These are phyloP conservation scores for Rubroshorea leprosula DNA, from an alignment of 345 rosid species.

Conservation along the genomic window DNA sequence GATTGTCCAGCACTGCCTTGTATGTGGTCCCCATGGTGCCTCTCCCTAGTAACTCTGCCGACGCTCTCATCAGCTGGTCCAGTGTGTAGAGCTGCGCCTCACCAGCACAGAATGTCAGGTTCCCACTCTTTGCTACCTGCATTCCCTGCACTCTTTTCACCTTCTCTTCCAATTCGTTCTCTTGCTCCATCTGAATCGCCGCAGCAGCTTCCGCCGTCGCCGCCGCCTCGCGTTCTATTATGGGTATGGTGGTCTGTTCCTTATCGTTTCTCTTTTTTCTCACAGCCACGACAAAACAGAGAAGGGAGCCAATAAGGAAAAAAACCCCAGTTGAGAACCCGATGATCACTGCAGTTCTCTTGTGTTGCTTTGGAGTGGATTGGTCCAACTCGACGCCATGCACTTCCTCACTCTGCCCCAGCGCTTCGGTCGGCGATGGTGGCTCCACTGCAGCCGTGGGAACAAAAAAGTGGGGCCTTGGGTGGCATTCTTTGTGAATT, in stretches of 20 bases:
- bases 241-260: constrained; percentile 17
- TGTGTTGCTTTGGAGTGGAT: constrained; percentile 29
- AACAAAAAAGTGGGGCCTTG: constrained; percentile 56
- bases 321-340: constrained; percentile 50
- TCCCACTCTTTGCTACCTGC: constrained; percentile 79
- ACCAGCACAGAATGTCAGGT: constrained; percentile 72
- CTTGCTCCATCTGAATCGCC: constrained; percentile 64
- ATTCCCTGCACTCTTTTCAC: constrained; percentile 60
- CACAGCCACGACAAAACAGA: constrained; percentile 45
- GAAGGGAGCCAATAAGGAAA: constrained; percentile 42
- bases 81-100: constrained; percentile 72
- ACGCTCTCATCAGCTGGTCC: constrained; percentile 93
- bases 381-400: constrained; percentile 36
- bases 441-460: constrained; percentile 28
- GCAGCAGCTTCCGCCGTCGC: constrained; percentile 48
- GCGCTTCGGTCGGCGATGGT: constrained; percentile 37
- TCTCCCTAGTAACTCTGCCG: constrained; percentile 87
- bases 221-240: constrained; percentile 27
- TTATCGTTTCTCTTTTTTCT: constrained; percentile 38
- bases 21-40: constrained; percentile 80
- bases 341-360: constrained; percentile 35
- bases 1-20: constrained; percentile 77
- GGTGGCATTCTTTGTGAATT: constrained; percentile 65
- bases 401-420: constrained; percentile 46
- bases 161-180: constrained; percentile 69